Conservation (phyloP, 306 rosid species). For the Sophora flavescens region DNA sequence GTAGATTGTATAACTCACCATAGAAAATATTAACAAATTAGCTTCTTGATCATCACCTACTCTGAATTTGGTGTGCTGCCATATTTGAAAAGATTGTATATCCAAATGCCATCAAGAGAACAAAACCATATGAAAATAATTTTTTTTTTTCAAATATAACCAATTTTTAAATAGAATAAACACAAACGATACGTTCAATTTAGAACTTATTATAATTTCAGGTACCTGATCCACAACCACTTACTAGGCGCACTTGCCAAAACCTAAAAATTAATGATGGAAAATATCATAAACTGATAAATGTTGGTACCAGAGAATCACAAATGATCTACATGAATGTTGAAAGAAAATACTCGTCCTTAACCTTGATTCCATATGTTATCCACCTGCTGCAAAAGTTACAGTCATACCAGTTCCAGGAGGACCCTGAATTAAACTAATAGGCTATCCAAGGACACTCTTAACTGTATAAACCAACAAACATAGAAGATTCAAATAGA, state of each 20-base stretch:
- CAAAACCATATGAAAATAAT: too few species aligned
- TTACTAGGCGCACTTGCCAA: slow-evolving; percentile 99
- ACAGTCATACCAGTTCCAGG: slow-evolving; percentile 99
- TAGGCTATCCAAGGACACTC: slow-evolving; percentile 97
- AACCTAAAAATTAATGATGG: slow-evolving; percentile 60
- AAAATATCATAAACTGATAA: neutral
- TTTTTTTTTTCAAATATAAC: too few species aligned
- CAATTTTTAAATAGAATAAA: too few species aligned
- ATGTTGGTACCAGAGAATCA: neutral
- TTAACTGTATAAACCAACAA: slow-evolving; percentile 93
- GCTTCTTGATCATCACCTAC: too few species aligned
- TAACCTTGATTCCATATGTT: slow-evolving; percentile 99
- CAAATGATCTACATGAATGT: neutral
- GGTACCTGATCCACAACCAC: slow-evolving; percentile 97
- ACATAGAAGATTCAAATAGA: slow-evolving; percentile 1
- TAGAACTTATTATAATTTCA: too few species aligned
- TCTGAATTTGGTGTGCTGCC: too few species aligned
- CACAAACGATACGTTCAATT: too few species aligned
- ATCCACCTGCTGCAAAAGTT: slow-evolving; percentile 96
- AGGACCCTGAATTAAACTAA: slow-evolving; percentile 99
- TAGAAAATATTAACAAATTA: too few species aligned
- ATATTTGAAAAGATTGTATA: too few species aligned
- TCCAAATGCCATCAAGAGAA: too few species aligned
- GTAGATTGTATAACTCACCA: too few species aligned
- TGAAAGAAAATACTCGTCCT: slow-evolving; percentile 73